Conservation (phyloP, 2,329 filamentous ascomycete species). For the Monosporascus sp. region DNA sequence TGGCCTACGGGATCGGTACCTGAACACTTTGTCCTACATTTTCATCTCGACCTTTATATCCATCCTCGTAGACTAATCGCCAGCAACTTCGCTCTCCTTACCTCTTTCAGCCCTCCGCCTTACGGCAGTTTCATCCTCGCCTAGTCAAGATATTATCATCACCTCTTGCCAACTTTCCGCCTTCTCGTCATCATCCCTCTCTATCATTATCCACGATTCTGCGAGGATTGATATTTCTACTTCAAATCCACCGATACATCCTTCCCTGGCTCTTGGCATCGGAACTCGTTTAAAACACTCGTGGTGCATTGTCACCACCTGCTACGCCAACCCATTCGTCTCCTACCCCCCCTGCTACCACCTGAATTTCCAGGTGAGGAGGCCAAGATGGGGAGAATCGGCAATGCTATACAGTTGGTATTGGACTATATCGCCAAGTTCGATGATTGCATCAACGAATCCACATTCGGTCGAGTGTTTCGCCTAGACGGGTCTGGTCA, state of each 20-base stretch:
- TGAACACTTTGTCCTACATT: too few relatives aligned
- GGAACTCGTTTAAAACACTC: too few relatives aligned
- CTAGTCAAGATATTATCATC: neutral
- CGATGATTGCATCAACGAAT: slow-evolving; percentile 27
- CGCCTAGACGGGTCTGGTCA: slow-evolving; percentile 60
- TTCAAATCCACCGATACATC: neutral
- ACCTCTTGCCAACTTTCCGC: neutral
- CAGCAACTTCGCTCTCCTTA: too few relatives aligned
- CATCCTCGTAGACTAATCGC: too few relatives aligned
- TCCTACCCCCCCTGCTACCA: neutral
- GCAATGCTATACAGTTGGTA: neutral
- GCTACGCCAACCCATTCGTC: neutral
- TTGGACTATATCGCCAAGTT: slow-evolving; percentile 13
- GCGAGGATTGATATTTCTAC: neutral
- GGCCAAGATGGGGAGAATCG: neutral
- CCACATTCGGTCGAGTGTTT: slow-evolving; percentile 51
- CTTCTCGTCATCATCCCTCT: neutral
- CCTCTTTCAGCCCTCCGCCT: too few relatives aligned
- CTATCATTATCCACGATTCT: neutral
- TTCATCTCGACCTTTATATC: too few relatives aligned
- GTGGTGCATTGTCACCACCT: neutral
- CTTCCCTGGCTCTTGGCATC: too few relatives aligned
- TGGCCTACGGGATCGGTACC: too few relatives aligned
- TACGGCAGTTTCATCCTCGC: too few relatives aligned
- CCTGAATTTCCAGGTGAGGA: neutral